These are phyloP conservation scores for Arabidopsis lyrata DNA, from an alignment of 441 rosid genomes.

Conservation along the genomic window DNA sequence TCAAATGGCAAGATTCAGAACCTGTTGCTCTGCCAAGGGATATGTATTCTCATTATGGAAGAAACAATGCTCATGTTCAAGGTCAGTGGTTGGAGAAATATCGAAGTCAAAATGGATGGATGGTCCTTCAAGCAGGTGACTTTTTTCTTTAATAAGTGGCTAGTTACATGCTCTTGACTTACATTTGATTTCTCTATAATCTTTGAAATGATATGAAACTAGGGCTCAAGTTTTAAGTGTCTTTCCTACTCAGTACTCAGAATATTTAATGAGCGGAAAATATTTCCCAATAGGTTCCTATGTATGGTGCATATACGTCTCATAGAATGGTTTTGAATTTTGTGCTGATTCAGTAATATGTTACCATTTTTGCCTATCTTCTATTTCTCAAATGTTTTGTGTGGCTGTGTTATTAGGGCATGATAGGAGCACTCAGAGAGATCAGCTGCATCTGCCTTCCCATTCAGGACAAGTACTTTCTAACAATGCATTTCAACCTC, in stretches of 20 bases:
- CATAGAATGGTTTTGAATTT: not conserved
- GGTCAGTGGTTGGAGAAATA: conserved; percentile 47
- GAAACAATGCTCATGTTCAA: conserved; percentile 52
- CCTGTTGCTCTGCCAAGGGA: conserved; percentile 31
- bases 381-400: conserved; percentile 41
- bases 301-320: not conserved
- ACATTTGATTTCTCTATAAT: not conserved
- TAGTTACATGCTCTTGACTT: conserved; percentile 20
- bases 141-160: conserved; percentile 15
- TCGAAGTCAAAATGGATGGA: conserved; percentile 54
- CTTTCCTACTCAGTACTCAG: not conserved
- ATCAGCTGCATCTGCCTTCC: conserved; percentile 48
- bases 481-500: conserved; percentile 54
- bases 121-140: conserved; percentile 66
- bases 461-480: conserved; percentile 53
- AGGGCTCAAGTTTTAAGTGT: not conserved
- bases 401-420: conserved; percentile 57
- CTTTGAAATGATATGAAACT: conserved; percentile 15
- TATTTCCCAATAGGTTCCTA: not conserved
- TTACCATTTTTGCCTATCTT: conserved; percentile 11
- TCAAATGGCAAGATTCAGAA: conserved; percentile 59
- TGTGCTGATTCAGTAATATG: conserved; percentile 17
- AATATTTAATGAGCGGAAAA: not conserved
- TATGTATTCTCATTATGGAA: conserved; percentile 44
- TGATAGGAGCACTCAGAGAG: conserved; percentile 47